phyloP scores from a whole-genome alignment of 2,329 filamentous ascomycete species.

The Celoporthe dispersa region DNA sequence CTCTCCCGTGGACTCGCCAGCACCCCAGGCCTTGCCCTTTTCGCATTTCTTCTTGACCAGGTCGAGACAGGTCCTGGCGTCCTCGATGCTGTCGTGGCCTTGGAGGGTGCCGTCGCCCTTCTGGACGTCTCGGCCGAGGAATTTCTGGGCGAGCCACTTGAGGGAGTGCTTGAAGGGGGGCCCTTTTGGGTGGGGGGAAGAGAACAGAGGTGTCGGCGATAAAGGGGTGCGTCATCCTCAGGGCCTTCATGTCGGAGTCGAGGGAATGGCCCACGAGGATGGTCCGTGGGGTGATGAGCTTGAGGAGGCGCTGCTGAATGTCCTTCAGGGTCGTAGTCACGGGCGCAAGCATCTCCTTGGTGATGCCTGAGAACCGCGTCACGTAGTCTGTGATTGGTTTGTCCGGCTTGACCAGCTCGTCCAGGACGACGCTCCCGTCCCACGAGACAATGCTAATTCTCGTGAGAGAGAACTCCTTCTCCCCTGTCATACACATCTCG shows the following conservation, averaged over 20 bases:
- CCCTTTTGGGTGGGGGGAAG: conserved; percentile 87
- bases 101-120: conserved; percentile 66
- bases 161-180: conserved; percentile 88
- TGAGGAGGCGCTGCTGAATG: conserved; percentile 77
- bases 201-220: conserved; percentile 90
- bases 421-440: conserved; percentile 80
- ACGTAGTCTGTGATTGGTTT: conserved; percentile 92
- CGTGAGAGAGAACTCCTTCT: conserved; percentile 80
- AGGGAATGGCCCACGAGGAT: conserved; percentile 82
- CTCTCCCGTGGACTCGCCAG: conserved; percentile 77
- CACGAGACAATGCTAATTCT: conserved; percentile 86
- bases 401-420: conserved; percentile 89
- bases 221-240: conserved; percentile 88
- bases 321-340: conserved; percentile 84
- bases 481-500: conserved; percentile 93
- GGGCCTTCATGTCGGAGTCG: conserved; percentile 80
- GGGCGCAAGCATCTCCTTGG: conserved; percentile 76
- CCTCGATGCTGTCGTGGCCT: conserved; percentile 92
- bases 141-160: conserved; percentile 87
- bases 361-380: conserved; percentile 91
- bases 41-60: conserved; percentile 96
- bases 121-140: conserved; percentile 85
- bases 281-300: conserved; percentile 71
- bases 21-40: conserved; percentile 85
- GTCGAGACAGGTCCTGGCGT: conserved; percentile 88